phyloP scores from a whole-genome alignment of 306 rosid genomes.

The Lathyrus aphaca region DNA sequence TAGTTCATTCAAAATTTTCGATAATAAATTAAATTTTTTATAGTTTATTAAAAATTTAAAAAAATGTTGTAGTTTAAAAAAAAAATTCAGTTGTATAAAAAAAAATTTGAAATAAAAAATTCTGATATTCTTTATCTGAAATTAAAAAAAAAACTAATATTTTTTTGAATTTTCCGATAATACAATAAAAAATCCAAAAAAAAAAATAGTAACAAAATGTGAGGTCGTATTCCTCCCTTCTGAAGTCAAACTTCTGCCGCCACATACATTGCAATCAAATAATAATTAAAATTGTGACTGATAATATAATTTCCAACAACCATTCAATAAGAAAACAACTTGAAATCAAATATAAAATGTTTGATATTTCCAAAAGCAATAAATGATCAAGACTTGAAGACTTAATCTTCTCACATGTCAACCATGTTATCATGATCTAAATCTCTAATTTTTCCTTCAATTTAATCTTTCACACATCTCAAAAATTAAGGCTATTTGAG shows the following conservation, averaged over 20 bases:
- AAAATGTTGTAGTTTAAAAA: no score
- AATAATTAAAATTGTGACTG: background rate
- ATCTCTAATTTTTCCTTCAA: background rate
- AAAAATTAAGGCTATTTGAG: background rate
- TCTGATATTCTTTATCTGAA: no score
- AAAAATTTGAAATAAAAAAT: no score
- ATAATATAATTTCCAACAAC: background rate
- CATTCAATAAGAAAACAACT: background rate
- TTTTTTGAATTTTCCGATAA: no score
- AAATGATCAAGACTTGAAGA: background rate
- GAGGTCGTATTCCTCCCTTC: no score
- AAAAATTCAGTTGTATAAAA: no score
- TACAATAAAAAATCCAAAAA: no score
- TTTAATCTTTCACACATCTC: background rate
- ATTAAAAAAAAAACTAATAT: no score
- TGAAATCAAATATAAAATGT: constrained; percentile 9
- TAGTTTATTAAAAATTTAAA: no score
- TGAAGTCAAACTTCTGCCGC: background rate
- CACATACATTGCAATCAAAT: constrained; percentile 4
- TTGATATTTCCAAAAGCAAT: constrained; percentile 2
- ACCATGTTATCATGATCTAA: background rate
- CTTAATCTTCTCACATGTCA: constrained; percentile 1
- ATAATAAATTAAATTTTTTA: no score
- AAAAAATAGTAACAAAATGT: no score
- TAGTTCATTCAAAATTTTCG: no score